Evolutionary conservation across 352 stramenopile genomes (phyloP).

Genomic region (Globisporangium apiculatum): DNA sequence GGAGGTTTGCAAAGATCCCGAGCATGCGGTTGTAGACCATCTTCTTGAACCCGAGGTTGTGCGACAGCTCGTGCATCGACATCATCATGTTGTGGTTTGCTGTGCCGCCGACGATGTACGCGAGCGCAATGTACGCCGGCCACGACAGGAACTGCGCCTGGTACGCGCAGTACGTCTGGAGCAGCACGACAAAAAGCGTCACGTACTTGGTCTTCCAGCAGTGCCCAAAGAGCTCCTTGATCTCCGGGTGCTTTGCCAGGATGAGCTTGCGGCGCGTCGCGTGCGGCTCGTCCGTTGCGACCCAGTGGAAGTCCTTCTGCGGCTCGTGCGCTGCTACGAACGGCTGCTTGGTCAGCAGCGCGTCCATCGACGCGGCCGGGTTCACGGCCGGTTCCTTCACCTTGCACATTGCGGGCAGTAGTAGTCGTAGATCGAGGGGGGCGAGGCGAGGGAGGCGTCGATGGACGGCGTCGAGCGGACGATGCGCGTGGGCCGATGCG

Average conservation of each 20-base stretch:
- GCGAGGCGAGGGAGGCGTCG: no score
- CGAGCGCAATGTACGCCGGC: constrained; percentile 40
- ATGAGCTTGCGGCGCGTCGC: constrained; percentile 78
- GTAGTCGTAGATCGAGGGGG: neutral
- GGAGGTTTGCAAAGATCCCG: constrained; percentile 91
- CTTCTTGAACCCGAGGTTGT: constrained; percentile 95
- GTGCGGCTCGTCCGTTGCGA: constrained; percentile 81
- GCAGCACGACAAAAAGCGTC: constrained; percentile 49
- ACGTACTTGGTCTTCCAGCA: constrained; percentile 87
- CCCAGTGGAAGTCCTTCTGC: constrained; percentile 78
- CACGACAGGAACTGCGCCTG: constrained; percentile 59
- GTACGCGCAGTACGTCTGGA: constrained; percentile 82
- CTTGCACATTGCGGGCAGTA: constrained; percentile 31
- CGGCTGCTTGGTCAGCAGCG: constrained; percentile 20
- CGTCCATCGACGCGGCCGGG: constrained; percentile 12
- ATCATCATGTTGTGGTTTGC: constrained; percentile 94
- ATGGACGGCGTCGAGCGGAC: no score
- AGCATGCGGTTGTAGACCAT: constrained; percentile 87
- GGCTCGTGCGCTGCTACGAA: constrained; percentile 39
- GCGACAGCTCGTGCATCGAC: constrained; percentile 94
- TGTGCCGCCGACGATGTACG: constrained; percentile 89
- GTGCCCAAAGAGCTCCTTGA: constrained; percentile 87
- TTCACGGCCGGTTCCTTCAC: constrained; percentile 28
- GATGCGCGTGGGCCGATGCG: neutral
- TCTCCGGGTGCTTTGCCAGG: constrained; percentile 83